Conservation (phyloP, 441 rosid genomes). For the Erodium trifolium region DNA sequence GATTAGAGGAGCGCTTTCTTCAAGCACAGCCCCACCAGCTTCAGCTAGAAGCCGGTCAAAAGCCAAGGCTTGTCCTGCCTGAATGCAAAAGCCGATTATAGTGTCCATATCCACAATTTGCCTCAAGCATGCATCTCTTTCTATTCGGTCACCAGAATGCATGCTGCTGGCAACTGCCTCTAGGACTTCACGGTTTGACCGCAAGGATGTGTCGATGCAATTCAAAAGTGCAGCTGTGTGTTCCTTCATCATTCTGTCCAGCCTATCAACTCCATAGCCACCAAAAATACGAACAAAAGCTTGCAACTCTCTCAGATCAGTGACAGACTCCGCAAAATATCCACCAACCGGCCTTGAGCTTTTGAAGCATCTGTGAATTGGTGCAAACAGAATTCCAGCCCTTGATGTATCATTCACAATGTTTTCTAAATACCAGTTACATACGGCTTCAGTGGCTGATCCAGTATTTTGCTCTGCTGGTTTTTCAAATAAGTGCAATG, state of each 20-base stretch:
- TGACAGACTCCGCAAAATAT: slow-evolving; percentile 96
- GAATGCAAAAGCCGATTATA: slow-evolving; percentile 80
- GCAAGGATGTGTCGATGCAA: slow-evolving; percentile 86
- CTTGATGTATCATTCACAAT: slow-evolving; percentile 90
- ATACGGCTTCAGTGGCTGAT: slow-evolving; percentile 80
- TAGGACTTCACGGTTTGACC: slow-evolving; percentile 76
- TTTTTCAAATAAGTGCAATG: slow-evolving; percentile 67
- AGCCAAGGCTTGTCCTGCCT: slow-evolving; percentile 97
- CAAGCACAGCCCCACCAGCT: slow-evolving; percentile 86
- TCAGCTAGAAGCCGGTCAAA: slow-evolving; percentile 88
- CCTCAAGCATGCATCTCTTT: slow-evolving; percentile 64
- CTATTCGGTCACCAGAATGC: slow-evolving; percentile 92
- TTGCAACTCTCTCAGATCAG: slow-evolving; percentile 74
- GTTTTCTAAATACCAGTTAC: slow-evolving; percentile 99
- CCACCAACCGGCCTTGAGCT: slow-evolving; percentile 99
- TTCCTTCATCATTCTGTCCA: slow-evolving; percentile 93
- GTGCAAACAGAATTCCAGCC: slow-evolving; percentile 92
- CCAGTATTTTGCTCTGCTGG: slow-evolving; percentile 70
- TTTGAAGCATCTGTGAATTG: slow-evolving; percentile 85
- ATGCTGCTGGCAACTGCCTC: slow-evolving; percentile 86
- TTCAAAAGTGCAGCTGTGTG: slow-evolving; percentile 92
- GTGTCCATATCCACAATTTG: slow-evolving; percentile 96
- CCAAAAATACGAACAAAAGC: slow-evolving; percentile 90
- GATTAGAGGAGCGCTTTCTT: slow-evolving; percentile 77
- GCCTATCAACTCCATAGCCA: slow-evolving; percentile 88